Percentiles rank a stretch among this genome's conserved stretches.
Conservation (phyloP, 1,139 yeast species). For the Debaryomyces psychrophilus region DNA sequence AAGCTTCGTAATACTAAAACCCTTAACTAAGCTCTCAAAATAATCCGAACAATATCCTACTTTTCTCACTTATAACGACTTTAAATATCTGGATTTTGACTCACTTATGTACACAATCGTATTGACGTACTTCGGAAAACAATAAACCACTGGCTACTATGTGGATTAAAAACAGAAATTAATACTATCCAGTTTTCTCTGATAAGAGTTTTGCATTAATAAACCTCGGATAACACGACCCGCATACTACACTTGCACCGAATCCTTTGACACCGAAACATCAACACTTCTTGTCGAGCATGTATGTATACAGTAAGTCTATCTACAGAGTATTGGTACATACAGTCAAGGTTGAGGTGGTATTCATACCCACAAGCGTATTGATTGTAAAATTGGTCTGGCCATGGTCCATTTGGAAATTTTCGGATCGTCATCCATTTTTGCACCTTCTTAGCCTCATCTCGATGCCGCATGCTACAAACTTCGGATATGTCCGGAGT, state of each 20-base stretch:
- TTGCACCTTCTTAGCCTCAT: constrained; percentile 3
- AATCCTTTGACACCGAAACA: background rate
- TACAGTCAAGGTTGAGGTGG: background rate
- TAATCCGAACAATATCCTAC: background rate
- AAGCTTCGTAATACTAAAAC: background rate
- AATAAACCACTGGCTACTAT: constrained; percentile 1
- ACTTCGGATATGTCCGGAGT: constrained; percentile 5
- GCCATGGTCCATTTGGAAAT: background rate
- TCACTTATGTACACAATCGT: background rate
- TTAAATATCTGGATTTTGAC: background rate
- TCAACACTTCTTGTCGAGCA: background rate
- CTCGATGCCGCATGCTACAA: constrained; percentile 6
- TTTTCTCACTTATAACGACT: background rate
- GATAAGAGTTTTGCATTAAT: constrained; percentile 1
- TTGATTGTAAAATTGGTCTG: background rate
- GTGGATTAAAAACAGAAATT: background rate
- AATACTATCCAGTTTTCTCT: background rate
- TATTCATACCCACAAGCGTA: background rate
- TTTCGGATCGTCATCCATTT: background rate
- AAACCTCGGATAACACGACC: constrained; percentile 4
- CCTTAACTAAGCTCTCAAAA: background rate
- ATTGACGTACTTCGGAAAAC: background rate
- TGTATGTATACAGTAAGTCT: background rate
- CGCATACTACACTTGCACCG: background rate
- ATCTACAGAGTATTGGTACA: no score